These are phyloP conservation scores for Phytophthora hibernalis DNA, from an alignment of 352 stramenopile genomes.

Conservation along the genomic window DNA sequence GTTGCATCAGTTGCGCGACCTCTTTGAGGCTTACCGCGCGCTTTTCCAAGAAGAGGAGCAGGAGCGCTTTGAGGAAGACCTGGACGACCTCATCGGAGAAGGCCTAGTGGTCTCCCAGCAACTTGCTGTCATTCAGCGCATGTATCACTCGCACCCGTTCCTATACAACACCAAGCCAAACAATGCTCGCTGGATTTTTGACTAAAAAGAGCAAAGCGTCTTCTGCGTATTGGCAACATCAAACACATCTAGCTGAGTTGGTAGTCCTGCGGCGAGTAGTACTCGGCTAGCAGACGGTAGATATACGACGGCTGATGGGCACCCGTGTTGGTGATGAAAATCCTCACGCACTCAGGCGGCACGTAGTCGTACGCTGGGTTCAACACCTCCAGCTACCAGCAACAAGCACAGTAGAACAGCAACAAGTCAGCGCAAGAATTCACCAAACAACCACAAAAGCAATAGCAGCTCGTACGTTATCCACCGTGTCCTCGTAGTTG, in stretches of 20 bases:
- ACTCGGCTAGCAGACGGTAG: conserved; percentile 98
- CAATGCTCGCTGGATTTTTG: conserved; percentile 62
- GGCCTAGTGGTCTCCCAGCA: conserved; percentile 80
- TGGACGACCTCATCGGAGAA: conserved; percentile 84
- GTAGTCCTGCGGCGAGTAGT: conserved; percentile 98
- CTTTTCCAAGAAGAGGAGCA: conserved; percentile 85
- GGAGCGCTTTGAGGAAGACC: conserved; percentile 83
- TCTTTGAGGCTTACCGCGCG: conserved; percentile 74
- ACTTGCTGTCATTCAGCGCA: conserved; percentile 87
- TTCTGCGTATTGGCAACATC: conserved; percentile 25
- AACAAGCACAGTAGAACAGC: conserved; percentile 5
- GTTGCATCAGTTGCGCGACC: conserved; percentile 76
- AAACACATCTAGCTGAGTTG: conserved; percentile 69
- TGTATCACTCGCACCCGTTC: conserved; percentile 88
- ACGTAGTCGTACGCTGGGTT: conserved; percentile 99
- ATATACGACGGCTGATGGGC: conserved; percentile 99
- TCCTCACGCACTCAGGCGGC: conserved; percentile 95
- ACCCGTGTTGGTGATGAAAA: conserved; percentile 98
- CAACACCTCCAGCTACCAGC: conserved; percentile 95
- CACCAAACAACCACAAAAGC: conserved; percentile 5
- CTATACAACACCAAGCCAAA: conserved; percentile 63
- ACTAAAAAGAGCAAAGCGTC: conserved; percentile 33
- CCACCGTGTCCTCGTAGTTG: conserved; percentile 91
- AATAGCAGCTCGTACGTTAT: conserved; percentile 66
- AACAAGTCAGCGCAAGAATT: conserved; percentile 21